phyloP scores from a whole-genome alignment of 805 yeast genomes.

The Candida takata region DNA sequence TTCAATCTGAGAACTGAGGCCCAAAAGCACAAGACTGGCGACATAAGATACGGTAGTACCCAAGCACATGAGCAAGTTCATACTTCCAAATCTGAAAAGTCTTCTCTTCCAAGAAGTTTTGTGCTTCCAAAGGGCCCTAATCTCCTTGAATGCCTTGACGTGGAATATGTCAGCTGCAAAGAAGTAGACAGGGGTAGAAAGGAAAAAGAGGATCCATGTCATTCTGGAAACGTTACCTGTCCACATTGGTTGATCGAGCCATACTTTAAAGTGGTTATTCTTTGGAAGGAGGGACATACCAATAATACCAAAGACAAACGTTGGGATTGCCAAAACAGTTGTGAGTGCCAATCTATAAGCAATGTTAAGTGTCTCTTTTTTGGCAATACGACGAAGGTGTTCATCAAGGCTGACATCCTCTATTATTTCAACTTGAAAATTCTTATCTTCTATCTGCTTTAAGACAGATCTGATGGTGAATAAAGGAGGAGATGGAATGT shows the following conservation, averaged over 20 bases:
- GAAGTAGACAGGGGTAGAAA: slow-evolving; percentile 69
- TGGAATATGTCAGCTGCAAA: slow-evolving; percentile 72
- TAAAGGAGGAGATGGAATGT: slow-evolving; percentile 48
- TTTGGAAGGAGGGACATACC: slow-evolving; percentile 54
- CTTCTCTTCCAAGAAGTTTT: slow-evolving; percentile 50
- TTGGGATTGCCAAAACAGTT: slow-evolving; percentile 52
- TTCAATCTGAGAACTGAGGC: slow-evolving; percentile 32
- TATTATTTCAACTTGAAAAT: slow-evolving; percentile 47
- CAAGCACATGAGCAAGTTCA: slow-evolving; percentile 64
- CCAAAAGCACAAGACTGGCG: slow-evolving; percentile 54
- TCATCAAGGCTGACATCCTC: slow-evolving; percentile 57
- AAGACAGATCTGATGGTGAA: slow-evolving; percentile 52
- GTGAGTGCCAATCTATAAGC: slow-evolving; percentile 42
- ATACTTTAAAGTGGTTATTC: slow-evolving; percentile 34
- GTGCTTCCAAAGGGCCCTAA: slow-evolving; percentile 48
- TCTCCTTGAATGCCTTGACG: slow-evolving; percentile 53
- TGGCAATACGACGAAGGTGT: slow-evolving; percentile 44
- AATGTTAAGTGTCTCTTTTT: slow-evolving; percentile 40
- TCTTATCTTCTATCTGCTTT: slow-evolving; percentile 38
- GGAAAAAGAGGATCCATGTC: slow-evolving; percentile 57
- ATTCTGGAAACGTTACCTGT: slow-evolving; percentile 52
- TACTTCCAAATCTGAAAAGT: slow-evolving; percentile 65
- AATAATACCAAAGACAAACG: slow-evolving; percentile 62
- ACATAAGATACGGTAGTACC: slow-evolving; percentile 71
- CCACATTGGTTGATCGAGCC: slow-evolving; percentile 60